phyloP scores from a whole-genome alignment of 805 yeast genomes.

The Yamadazyma akitaensis region DNA sequence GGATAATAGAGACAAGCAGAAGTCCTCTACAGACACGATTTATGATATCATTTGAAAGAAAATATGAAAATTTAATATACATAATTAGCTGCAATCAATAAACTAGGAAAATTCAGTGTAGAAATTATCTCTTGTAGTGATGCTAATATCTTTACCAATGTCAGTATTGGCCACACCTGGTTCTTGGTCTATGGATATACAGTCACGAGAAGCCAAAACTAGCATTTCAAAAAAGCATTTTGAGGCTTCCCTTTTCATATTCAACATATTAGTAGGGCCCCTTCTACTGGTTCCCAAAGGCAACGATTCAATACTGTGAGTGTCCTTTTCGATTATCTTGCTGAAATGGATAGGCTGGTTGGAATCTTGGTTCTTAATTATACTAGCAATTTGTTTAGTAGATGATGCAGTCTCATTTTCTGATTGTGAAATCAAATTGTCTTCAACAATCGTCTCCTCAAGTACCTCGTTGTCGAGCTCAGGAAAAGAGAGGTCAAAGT shows the following conservation, averaged over 20 bases:
- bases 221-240: constrained; percentile 77
- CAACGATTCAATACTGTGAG: constrained; percentile 27
- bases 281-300: constrained; percentile 51
- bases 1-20: constrained; percentile 7
- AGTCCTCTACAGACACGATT: constrained; percentile 9
- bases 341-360: constrained; percentile 3
- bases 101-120: constrained; percentile 11
- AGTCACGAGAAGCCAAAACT: constrained; percentile 75
- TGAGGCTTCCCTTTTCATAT: constrained; percentile 58
- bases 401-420: constrained; percentile 21
- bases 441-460: constrained; percentile 8
- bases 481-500: constrained; percentile 23
- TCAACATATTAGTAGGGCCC: constrained; percentile 23
- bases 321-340: constrained; percentile 11
- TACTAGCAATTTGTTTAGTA: constrained; percentile 52
- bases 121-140: constrained; percentile 44
- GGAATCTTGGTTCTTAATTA: constrained; percentile 34
- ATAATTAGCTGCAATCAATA: constrained; percentile 7
- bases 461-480: constrained; percentile 14
- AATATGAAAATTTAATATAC: constrained; percentile 6
- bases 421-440: neutral
- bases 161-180: constrained; percentile 16
- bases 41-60: constrained; percentile 14
- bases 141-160: constrained; percentile 57
- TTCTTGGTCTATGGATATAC: constrained; percentile 60